phyloP scores from a whole-genome alignment of 2,329 filamentous ascomycete species.

The Ascochyta pisi region DNA sequence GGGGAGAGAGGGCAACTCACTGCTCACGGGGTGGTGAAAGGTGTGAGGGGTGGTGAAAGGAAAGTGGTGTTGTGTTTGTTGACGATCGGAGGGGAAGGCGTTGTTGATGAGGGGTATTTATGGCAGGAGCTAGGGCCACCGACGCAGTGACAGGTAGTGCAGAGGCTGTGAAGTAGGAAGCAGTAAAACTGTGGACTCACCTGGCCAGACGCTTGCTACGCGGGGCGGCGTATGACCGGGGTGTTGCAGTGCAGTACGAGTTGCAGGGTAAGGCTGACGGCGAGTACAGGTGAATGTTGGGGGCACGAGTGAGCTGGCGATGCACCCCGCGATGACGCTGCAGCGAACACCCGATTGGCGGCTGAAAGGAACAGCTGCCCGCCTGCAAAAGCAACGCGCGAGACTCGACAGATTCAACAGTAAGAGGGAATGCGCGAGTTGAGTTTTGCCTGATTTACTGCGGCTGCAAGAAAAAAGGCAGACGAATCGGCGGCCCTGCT shows the following conservation, averaged over 20 bases:
- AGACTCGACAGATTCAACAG: neutral
- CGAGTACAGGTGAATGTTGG: constrained; percentile 33
- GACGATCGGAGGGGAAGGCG: constrained; percentile 15
- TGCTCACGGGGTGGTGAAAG: constrained; percentile 15
- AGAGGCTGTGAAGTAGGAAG: constrained; percentile 14
- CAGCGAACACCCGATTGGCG: constrained; percentile 34
- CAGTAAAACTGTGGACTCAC: constrained; percentile 22
- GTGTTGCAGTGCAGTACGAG: constrained; percentile 25
- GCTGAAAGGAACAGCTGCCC: constrained; percentile 7
- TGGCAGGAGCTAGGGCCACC: constrained; percentile 27
- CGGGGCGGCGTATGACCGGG: constrained; percentile 34
- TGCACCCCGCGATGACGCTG: constrained; percentile 43
- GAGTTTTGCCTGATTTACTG: constrained; percentile 4
- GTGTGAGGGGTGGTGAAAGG: constrained; percentile 13
- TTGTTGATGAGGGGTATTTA: constrained; percentile 23
- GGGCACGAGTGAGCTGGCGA: constrained; percentile 35
- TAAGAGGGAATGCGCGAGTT: constrained; percentile 4
- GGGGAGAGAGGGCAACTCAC: neutral
- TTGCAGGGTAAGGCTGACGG: constrained; percentile 17
- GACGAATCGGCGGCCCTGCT: constrained; percentile 18
- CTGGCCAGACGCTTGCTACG: constrained; percentile 27
- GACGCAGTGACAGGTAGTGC: constrained; percentile 19
- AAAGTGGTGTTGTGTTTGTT: constrained; percentile 37
- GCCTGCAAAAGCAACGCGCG: constrained; percentile 1
- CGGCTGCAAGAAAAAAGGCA: constrained; percentile 7